Evolutionary conservation across 2,329 filamentous ascomycete genomes (phyloP), one percentile per base, ranked within the genome.

Genomic region (Monosporascus sp.): DNA sequence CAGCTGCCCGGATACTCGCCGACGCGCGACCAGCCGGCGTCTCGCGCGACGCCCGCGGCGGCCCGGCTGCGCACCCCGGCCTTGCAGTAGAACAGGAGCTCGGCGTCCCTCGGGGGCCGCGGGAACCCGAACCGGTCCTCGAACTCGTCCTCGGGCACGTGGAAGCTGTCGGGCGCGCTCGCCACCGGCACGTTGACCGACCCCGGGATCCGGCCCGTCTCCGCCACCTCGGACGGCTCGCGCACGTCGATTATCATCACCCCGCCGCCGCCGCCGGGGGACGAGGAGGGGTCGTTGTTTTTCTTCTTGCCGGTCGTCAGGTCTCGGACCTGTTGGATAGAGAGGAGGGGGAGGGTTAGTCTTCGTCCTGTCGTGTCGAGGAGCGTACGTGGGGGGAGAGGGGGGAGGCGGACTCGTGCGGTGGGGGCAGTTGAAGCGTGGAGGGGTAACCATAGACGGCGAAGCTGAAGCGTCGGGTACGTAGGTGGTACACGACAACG

Each of bases 21-120:
- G 0, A 89, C 82, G 7, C 79, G 81, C 48, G 73, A 71, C 79
- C 89, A 97, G 9, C 93, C 93, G 2, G 85, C 87, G 66, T 88
- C 80, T 62, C 78, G 76, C 31, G 94, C 94, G 69, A 97, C 71
- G 59, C 81, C 78, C 7, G 91, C 91, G 7, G 92, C 92, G 1
- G 88, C 82, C 46, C 79, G 77, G 62, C 89, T 91, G 67, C 94
- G 79, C 58, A 97, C 89, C 2, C 94, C 94, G 0, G 92, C 86
- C 74, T 91, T 95, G 74, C 94, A 99, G 71, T 96, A 97, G 65
- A 97, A 94, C 4, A 97, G 79, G 15, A 96, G 69, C 59, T 82
- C 76, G 26, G 41, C 50, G 22, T 50, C 57, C 1, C 20, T 47
- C 2, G 14, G 11, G 5, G 87, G 92, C 56, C 89, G 88, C 55